These are phyloP conservation scores for Penicillium hordei DNA, from an alignment of 2,329 filamentous ascomycete genomes.

Conservation along the genomic window DNA sequence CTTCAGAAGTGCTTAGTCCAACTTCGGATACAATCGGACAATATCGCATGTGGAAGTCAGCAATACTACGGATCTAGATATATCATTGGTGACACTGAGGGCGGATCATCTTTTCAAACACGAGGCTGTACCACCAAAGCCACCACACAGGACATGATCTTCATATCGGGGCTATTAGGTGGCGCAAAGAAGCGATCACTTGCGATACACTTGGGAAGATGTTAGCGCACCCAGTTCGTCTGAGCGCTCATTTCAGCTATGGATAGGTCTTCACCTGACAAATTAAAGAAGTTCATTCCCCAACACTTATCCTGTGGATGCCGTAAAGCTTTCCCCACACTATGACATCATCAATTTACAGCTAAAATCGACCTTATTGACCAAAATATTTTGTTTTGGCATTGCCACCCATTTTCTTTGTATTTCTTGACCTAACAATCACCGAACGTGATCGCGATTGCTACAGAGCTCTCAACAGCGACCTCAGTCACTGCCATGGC, in stretches of 20 bases:
- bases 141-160: too few species aligned
- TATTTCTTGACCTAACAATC: too few species aligned
- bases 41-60: not conserved
- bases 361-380: not conserved
- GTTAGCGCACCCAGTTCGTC: not conserved
- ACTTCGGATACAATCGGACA: not conserved
- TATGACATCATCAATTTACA: conserved; percentile 1
- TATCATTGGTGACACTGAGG: too few species aligned
- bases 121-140: not conserved
- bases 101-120: too few species aligned
- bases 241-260: not conserved
- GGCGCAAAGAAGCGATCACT: not conserved
- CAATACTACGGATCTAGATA: not conserved
- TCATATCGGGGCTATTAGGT: not conserved
- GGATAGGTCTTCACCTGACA: too few species aligned
- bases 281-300: not conserved
- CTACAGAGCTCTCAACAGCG: not conserved
- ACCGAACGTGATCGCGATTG: not conserved
- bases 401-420: not conserved
- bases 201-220: not conserved
- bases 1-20: fast-evolving
- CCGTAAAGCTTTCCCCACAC: not conserved
- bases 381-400: too few species aligned
- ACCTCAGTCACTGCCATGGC: not conserved
- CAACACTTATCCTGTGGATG: not conserved